Conservation (phyloP, 805 yeast species). For the Yueomyces sinensis region DNA sequence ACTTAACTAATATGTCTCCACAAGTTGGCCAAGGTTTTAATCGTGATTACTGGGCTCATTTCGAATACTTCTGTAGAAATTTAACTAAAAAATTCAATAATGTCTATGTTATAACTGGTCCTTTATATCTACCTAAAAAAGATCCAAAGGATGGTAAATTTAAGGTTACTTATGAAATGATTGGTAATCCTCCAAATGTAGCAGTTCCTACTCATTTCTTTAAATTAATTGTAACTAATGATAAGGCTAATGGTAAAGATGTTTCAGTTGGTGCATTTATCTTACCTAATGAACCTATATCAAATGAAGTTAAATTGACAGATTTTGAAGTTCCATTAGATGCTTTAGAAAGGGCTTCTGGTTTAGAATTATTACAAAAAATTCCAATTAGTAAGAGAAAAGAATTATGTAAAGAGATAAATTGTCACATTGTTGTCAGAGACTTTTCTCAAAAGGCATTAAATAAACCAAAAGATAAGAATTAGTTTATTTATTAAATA, state of each 20-base stretch:
- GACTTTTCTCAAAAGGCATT: slow-evolving; percentile 47
- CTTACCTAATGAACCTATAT: slow-evolving; percentile 72
- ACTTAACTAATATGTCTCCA: slow-evolving; percentile 82
- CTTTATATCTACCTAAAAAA: slow-evolving; percentile 71
- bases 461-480: no score
- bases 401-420: slow-evolving; percentile 66
- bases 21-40: slow-evolving; percentile 98
- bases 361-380: slow-evolving; percentile 64
- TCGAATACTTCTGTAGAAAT: slow-evolving; percentile 78
- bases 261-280: slow-evolving; percentile 87
- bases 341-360: slow-evolving; percentile 78
- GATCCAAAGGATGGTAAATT: slow-evolving; percentile 69
- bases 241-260: slow-evolving; percentile 19
- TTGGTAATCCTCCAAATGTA: slow-evolving; percentile 90
- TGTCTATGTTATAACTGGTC: slow-evolving; percentile 88
- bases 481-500: no score
- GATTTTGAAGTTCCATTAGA: slow-evolving; percentile 80
- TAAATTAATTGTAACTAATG: slow-evolving; percentile 80
- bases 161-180: slow-evolving; percentile 77
- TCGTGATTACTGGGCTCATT: slow-evolving; percentile 95
- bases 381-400: slow-evolving; percentile 44
- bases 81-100: slow-evolving; percentile 57
- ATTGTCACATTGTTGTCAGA: slow-evolving; percentile 68
- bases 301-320: slow-evolving; percentile 56
- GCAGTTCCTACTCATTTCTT: slow-evolving; percentile 98